Evolutionary conservation across 2,329 filamentous ascomycete genomes (phyloP), one percentile per base, ranked within the genome.

Genomic region (Sphaerulina musiva): DNA sequence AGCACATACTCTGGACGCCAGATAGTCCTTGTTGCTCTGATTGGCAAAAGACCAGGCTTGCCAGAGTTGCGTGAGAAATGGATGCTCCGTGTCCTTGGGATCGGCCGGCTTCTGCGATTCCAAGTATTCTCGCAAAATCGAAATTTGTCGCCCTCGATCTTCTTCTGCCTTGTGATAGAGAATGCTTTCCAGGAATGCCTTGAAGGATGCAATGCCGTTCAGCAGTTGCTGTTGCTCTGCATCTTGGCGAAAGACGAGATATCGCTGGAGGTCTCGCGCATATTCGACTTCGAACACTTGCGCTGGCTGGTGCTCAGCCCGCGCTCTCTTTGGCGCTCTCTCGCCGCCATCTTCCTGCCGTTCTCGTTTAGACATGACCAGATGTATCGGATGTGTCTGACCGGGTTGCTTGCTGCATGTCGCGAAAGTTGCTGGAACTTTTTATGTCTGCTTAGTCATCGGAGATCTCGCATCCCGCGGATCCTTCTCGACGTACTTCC

Each of bases 1-100:
- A 1, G 92, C 87, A 1, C 87, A 84, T 2, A 93, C 83, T 6
- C 88, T 82, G 1, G 90, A 92, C 67, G 93, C 80, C 55, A 96
- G 76, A 51, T 83, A 81, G 55, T 95, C 90, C 62, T 91, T 86
- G 67, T 88, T 89, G 60, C 83, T 82, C 68, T 88, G 84, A 31
- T 83, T 83, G 3, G 87, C 90, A 73, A 87, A 90, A 46, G 83
- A 84, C 92, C 92, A 97, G 55, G 84, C 89, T 64, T 95, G 87
- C 72, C 95, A 87, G 39, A 97, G 74, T 64, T 95, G 89, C 2
- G 80, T 74, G 31, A 97, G 80, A 62, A 85, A 89, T 23, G 84
- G 76, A 6, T 80, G 75, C 50, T 81, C 77, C 49, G 81, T 79
- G 38, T 83, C 81, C 32, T 75, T 74, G 14, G 70, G 67, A 48